Evolutionary conservation across 345 rosid species (phyloP), one percentile per base, ranked within the genome.

Genomic region (Ceriops decandra): DNA sequence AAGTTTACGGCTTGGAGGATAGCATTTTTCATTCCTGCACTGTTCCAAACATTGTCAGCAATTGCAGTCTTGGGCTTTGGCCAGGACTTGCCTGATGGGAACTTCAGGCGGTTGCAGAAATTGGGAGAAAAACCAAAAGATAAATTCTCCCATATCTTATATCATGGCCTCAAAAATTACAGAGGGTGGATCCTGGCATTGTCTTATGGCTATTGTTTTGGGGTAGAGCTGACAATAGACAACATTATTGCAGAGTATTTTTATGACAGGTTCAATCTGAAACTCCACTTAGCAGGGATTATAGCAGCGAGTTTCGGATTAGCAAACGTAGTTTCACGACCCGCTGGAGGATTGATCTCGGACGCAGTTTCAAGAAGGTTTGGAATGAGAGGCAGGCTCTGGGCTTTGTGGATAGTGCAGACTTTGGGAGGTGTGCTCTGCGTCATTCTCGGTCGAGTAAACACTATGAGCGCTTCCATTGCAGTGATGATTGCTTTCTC

Each of bases 181-280:
- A 86, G 97, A 52, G 97, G 90, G n/a, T 93, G 93, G 93, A 85
- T 90, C 46, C 78, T 92, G 64, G 90, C 90, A 38, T 61, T 90
- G 76, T 87, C 92, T n/a, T 93, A 93, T 42, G 97, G 98, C 5
- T 93, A 93, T 60, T 93, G 97, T 74, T 90, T 90, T 60, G 97
- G 98, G 20, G 96, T 90, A 9, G 98, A 93, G 79, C 72, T 93
- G 24, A 87, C 98, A 1, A 62, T 84, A 4, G 98, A 93, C 78
- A 93, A 93, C 81, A 86, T 90, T 6, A 84, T 93, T 0, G 96
- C 98, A 0, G 93, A 93, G 59, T 93, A 93, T 71, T 90, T 93
- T 67, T 93, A 88, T 52, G 98, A 93, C 63, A 78, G 92, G 36
- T 93, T 90, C 74, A 75, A 87, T 42, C 68, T 93, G 65, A 79